phyloP scores from a whole-genome alignment of 805 yeast species.

The Ogataea minuta region DNA sequence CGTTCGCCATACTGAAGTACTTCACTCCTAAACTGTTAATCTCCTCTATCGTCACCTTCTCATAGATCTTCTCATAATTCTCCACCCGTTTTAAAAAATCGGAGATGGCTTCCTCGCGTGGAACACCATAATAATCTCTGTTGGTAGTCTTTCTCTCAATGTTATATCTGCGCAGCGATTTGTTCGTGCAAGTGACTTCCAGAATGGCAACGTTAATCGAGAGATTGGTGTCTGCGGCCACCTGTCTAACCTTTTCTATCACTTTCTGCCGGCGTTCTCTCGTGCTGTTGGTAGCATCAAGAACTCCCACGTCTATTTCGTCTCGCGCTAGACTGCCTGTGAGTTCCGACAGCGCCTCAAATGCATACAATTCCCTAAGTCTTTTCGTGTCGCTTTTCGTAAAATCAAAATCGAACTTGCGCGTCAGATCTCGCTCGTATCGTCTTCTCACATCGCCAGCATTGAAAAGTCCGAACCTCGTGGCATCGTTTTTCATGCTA shows the following conservation, averaged over 20 bases:
- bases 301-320: conserved; percentile 85
- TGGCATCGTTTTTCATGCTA: conserved; percentile 9
- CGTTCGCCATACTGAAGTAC: conserved; percentile 34
- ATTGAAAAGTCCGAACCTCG: conserved; percentile 39
- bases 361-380: conserved; percentile 88
- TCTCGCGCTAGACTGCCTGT: conserved; percentile 71
- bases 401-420: conserved; percentile 30
- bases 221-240: conserved; percentile 46
- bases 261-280: conserved; percentile 55
- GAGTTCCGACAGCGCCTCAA: conserved; percentile 82
- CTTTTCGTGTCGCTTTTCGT: conserved; percentile 44
- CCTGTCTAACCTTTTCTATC: conserved; percentile 48
- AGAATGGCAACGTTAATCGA: conserved; percentile 49
- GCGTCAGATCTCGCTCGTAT: conserved; percentile 24
- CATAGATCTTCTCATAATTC: conserved; percentile 45
- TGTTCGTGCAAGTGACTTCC: conserved; percentile 59
- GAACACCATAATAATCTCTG: conserved; percentile 54
- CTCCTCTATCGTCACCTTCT: conserved; percentile 37
- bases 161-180: conserved; percentile 52
- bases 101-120: conserved; percentile 49
- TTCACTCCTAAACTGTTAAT: conserved; percentile 25
- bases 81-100: conserved; percentile 60
- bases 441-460: conserved; percentile 53
- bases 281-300: conserved; percentile 71
- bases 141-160: conserved; percentile 63